Conservation (phyloP, 371 early-diverging fungal genomes). For the Mucor piriformis region DNA sequence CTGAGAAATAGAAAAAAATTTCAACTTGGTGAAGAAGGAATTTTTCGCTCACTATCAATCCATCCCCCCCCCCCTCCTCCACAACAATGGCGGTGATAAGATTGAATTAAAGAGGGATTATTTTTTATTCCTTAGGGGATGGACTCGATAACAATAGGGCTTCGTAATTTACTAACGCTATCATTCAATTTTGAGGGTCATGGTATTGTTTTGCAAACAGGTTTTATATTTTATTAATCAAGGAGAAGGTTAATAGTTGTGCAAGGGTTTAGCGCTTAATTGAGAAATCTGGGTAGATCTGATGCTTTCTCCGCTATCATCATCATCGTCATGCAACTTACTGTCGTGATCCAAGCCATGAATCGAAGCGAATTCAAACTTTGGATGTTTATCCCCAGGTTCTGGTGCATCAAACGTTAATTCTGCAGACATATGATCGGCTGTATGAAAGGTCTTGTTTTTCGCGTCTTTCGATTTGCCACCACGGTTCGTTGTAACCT, state of each 20-base stretch:
- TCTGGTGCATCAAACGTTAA: constrained; percentile 22
- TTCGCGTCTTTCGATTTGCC: constrained; percentile 11
- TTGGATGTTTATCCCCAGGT: constrained; percentile 5
- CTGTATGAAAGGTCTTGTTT: constrained; percentile 15
- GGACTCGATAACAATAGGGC: too few relatives aligned
- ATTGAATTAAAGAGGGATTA: too few relatives aligned
- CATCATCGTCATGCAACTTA: constrained; percentile 19
- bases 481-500: constrained; percentile 29
- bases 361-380: constrained; percentile 22
- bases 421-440: constrained; percentile 25
- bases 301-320: constrained; percentile 20
- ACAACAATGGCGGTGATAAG: too few relatives aligned
- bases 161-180: too few relatives aligned
- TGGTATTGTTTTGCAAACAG: too few relatives aligned
- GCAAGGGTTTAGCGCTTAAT: constrained; percentile 29
- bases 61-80: too few relatives aligned
- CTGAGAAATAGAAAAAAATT: too few relatives aligned
- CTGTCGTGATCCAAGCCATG: constrained; percentile 18
- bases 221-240: too few relatives aligned
- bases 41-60: too few relatives aligned
- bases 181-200: too few relatives aligned
- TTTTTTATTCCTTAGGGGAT: too few relatives aligned
- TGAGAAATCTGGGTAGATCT: constrained; percentile 29
- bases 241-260: constrained; percentile 18
- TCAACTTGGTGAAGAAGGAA: too few relatives aligned